Conservation (phyloP, 495 filamentous ascomycete genomes). For the Pyronema omphalodes region DNA sequence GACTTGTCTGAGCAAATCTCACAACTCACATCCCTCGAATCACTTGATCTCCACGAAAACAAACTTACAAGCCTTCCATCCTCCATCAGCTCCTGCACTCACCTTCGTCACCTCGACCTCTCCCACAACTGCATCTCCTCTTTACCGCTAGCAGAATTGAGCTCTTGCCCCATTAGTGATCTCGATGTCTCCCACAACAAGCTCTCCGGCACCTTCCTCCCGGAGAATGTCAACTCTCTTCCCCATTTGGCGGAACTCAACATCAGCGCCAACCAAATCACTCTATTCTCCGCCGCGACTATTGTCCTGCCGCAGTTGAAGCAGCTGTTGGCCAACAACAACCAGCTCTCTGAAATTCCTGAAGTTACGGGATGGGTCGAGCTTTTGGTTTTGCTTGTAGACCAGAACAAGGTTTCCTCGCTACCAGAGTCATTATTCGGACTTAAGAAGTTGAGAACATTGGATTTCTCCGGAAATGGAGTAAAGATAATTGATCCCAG, state of each 20-base stretch:
- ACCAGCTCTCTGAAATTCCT: conserved; percentile 55
- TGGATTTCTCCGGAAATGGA: conserved; percentile 71
- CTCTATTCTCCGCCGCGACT: conserved; percentile 32
- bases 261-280: conserved; percentile 54
- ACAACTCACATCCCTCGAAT: conserved; percentile 48
- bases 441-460: conserved; percentile 46
- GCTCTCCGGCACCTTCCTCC: conserved; percentile 52
- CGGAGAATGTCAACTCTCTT: conserved; percentile 36
- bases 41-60: conserved; percentile 67
- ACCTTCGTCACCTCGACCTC: conserved; percentile 57
- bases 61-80: conserved; percentile 55
- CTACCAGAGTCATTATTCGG: conserved; percentile 56
- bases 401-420: conserved; percentile 57
- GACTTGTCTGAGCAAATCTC: conserved; percentile 38
- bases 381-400: conserved; percentile 52
- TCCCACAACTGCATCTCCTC: conserved; percentile 52
- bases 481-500: conserved; percentile 54
- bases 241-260: conserved; percentile 52
- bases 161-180: conserved; percentile 50
- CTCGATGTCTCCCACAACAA: conserved; percentile 64
- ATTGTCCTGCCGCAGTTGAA: conserved; percentile 55
- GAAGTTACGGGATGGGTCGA: conserved; percentile 50
- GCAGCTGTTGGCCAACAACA: conserved; percentile 52
- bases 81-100: conserved; percentile 41
- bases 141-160: conserved; percentile 50